Percentiles rank a stretch among this genome's conserved stretches.
phyloP scores from a whole-genome alignment of 2,329 filamentous ascomycete species.

The Botryotinia convoluta region DNA sequence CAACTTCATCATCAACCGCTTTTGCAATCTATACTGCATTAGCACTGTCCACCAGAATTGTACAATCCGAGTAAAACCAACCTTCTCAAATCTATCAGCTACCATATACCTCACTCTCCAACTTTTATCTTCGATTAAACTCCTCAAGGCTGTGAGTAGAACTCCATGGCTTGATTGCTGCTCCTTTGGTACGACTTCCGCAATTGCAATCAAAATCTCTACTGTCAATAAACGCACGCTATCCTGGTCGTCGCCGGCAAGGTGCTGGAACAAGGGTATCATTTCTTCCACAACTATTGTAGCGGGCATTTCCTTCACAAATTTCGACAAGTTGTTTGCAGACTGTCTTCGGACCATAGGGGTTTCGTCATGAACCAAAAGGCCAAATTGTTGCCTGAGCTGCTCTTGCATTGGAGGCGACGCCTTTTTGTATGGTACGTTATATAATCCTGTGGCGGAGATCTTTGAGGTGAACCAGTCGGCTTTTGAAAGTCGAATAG shows the following conservation, averaged over 20 bases:
- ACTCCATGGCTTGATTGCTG: constrained; percentile 96
- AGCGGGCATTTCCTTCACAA: constrained; percentile 94
- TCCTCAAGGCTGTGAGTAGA: constrained; percentile 83
- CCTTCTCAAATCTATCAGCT: constrained; percentile 97
- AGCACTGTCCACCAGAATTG: constrained; percentile 17
- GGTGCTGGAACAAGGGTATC: constrained; percentile 97
- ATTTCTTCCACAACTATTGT: constrained; percentile 94
- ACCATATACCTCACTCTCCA: constrained; percentile 99
- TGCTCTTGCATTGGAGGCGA: constrained; percentile 84
- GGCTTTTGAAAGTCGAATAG: constrained; percentile 93
- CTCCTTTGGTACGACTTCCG: constrained; percentile 95
- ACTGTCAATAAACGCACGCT: constrained; percentile 94
- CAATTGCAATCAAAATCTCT: constrained; percentile 92
- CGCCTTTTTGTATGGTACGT: constrained; percentile 88
- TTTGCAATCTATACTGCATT: constrained; percentile 74
- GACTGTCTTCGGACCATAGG: constrained; percentile 98
- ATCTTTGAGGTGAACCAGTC: constrained; percentile 99
- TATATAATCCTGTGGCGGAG: constrained; percentile 93
- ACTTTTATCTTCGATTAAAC: constrained; percentile 97
- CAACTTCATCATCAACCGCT: constrained; percentile 95
- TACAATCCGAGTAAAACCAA: constrained; percentile 40
- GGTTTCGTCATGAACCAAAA: constrained; percentile 95
- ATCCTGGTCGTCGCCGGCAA: constrained; percentile 95
- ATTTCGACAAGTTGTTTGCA: constrained; percentile 93
- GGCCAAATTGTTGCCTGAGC: constrained; percentile 85